Base-by-base conservation (phyloP, 768 basidiomycete species). In the Rubroboletus pulcherrimus region DNA sequence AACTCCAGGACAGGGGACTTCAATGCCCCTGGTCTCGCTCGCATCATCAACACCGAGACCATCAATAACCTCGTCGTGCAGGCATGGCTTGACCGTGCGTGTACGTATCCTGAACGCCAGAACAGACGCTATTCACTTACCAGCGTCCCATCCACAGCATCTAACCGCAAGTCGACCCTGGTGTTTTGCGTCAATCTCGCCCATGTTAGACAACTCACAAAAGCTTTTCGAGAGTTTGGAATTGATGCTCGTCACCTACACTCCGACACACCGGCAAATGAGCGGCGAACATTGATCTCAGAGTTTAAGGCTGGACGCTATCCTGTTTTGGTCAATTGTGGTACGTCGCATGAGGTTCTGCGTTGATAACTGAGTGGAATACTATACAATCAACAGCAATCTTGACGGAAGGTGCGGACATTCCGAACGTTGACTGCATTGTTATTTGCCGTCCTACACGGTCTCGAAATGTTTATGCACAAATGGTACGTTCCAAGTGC, bases 361-460 rank as follows among this genome's bases (percentile, higher is more conserved):
- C 49, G 14, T 46, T 3, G 40, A 44, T 8, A 21, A 38, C n/a
- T n/a, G 5, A 37, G 21, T 34, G n/a, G 51, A 12, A 31, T 43
- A 34, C 10, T 33, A 47, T 42, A 31, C 55, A 37, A 49, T 51
- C 24, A 30, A 62, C 21, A 71, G 92, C 92, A 21, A 89, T 97
- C 46, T 76, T 97, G 59, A 96, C 93, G 1, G 94, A 97, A 75
- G 94, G 94, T 4, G 84, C 93, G 19, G 95, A 98, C 74, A 92
- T 98, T 49, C 95, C 95, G 3, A 91, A 91, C 56, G 89, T 97
- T 52, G 95, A 98, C 64, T 97, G 94, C 58, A 81, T 98, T 9
- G 69, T 98, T 34, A 75, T 98, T 19, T 93, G 90, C 15, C 79
- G 92, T 19, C 95, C 95, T 17, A 98, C 95, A 2, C 81, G 89